Evolutionary conservation across 352 stramenopile species (phyloP), one percentile per base, ranked within the genome.

Genomic region (Pseudoperonospora humuli): DNA sequence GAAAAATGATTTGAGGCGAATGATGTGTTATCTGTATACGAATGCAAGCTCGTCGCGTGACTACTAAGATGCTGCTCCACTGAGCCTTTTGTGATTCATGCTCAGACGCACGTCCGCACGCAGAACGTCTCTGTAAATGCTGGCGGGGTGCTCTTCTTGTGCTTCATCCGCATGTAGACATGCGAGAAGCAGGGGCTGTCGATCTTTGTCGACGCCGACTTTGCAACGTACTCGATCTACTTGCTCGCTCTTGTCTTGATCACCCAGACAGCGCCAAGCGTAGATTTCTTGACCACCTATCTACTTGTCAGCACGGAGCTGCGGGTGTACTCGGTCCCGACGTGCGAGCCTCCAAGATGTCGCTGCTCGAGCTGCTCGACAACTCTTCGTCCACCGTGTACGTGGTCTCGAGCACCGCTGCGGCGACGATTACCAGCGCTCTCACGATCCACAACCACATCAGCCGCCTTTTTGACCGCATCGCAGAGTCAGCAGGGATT

Each of bases 161-260:
- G 29, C 14, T 36, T 36, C n/a, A 36, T 36, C 29, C 29, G 29
- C 3, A 36, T 36, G 8, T 19, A 36, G 14, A 36, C 29, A 10
- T 36, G 11, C 3, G 29, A 36, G 19, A n/a, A 36, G 29, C 29
- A 36, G 19, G 29, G 29, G 7, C 14, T 18, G 13, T 36, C 29
- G 13, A 7, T 36, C 13, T 36, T 36, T 14, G 6, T n/a, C 3
- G n/a, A 17, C 29, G 14, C 15, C 10, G 29, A 36, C 29, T 36
- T 20, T n/a, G 3, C 3, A 5, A 36, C 29, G 13, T 36, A n/a
- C 14, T 8, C 29, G 9, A 10, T 36, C 5, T n/a, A 19, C 7
- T 14, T 73, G 55, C 21, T 76, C 60, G 29, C 75, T 53, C 45
- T 84, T 81, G 57, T 59, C 73, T 44, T 84, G 63, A 6, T 36